Percentiles rank a stretch among this genome's conserved stretches.
Conservation (phyloP, 2,329 filamentous ascomycete species). For the Metarhizium humberi region DNA sequence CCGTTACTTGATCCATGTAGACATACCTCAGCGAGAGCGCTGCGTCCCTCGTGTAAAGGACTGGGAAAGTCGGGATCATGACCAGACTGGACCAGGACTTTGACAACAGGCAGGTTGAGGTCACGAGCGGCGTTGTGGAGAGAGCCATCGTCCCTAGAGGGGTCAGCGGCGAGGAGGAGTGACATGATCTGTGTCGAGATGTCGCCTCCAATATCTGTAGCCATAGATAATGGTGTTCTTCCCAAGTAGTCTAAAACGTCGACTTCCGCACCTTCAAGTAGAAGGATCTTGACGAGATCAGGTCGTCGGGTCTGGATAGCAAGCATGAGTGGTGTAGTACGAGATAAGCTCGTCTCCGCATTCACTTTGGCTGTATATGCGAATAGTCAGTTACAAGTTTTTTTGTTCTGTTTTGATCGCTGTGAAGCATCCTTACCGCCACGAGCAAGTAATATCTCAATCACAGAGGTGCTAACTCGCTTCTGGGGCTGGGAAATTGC, state of each 20-base stretch:
- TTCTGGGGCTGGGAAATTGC: conserved; percentile 54
- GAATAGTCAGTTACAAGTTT: conserved; percentile 6
- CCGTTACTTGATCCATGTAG: conserved; percentile 40
- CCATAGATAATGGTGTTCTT: conserved; percentile 51
- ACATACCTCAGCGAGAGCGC: conserved; percentile 55
- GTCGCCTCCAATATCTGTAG: conserved; percentile 44
- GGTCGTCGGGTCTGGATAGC: conserved; percentile 45
- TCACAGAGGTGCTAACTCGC: conserved; percentile 47
- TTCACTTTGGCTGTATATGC: conserved; percentile 42
- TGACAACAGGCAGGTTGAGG: conserved; percentile 47
- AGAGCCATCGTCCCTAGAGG: conserved; percentile 54
- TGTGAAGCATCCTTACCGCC: conserved; percentile 20
- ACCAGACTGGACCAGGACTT: conserved; percentile 45
- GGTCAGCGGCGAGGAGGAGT: conserved; percentile 44
- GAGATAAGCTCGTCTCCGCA: conserved; percentile 40
- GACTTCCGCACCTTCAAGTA: conserved; percentile 50
- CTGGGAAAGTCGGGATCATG: conserved; percentile 59
- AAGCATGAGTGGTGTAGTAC: conserved; percentile 48
- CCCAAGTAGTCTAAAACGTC: conserved; percentile 47
- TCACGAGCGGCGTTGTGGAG: conserved; percentile 55
- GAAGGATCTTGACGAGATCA: conserved; percentile 47
- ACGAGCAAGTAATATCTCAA: conserved; percentile 44
- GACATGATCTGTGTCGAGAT: conserved; percentile 44
- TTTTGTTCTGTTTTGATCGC: conserved; percentile 1
- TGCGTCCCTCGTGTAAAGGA: conserved; percentile 51